These are phyloP conservation scores for Begonia peltatifolia DNA, from an alignment of 306 rosid genomes.

Conservation along the genomic window DNA sequence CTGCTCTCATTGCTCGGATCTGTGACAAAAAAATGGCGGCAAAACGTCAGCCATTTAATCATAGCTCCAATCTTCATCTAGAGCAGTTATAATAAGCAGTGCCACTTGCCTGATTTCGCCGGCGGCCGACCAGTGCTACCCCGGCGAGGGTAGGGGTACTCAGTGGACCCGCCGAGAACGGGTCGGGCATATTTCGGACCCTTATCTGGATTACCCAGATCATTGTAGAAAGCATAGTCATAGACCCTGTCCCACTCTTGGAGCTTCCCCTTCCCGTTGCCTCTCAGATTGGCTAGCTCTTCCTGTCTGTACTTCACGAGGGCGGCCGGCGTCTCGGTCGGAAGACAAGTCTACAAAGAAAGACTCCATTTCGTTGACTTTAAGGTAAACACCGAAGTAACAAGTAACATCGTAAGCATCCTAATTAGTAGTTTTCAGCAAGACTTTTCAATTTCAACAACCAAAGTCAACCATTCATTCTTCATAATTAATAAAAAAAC, in stretches of 20 bases:
- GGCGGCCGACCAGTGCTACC: conserved; percentile 71
- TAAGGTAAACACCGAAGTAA: neutral
- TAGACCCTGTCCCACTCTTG: conserved; percentile 93
- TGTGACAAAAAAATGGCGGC: conserved; percentile 15
- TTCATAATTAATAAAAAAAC: too few relatives aligned
- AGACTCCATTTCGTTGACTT: too few relatives aligned
- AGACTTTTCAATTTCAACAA: too few relatives aligned
- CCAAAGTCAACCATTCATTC: too few relatives aligned
- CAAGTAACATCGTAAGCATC: neutral
- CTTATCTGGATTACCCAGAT: conserved; percentile 60
- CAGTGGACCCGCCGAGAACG: conserved; percentile 53
- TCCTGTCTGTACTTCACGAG: conserved; percentile 50
- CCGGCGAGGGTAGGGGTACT: conserved; percentile 73
- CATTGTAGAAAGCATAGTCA: conserved; percentile 84
- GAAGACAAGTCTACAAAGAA: conserved; percentile 49
- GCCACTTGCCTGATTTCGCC: conserved; percentile 31
- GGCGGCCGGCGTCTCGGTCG: conserved; percentile 47
- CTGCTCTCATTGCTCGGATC: conserved; percentile 64
- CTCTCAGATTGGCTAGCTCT: conserved; percentile 52
- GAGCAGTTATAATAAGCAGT: neutral
- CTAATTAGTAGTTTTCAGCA: neutral
- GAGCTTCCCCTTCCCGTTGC: conserved; percentile 48
- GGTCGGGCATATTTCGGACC: conserved; percentile 45
- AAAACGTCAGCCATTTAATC: too few relatives aligned
- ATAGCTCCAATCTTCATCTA: too few relatives aligned